These are phyloP conservation scores for Dothideomycetes sp. DNA, from an alignment of 2,329 filamentous ascomycete species.

Conservation along the genomic window DNA sequence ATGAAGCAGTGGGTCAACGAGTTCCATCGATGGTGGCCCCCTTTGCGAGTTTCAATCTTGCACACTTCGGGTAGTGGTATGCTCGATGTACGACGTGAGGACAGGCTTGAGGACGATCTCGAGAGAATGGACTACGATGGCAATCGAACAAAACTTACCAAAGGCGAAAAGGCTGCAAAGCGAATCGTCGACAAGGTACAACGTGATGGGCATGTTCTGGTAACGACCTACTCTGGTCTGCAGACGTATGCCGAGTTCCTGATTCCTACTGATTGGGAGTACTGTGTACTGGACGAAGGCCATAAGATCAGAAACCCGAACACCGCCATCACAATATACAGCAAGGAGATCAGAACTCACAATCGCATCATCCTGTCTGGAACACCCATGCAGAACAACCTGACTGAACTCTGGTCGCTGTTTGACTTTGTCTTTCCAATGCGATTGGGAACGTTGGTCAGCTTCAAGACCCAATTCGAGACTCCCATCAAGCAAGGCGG, in stretches of 20 bases:
- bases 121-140: constrained; percentile 40
- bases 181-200: constrained; percentile 75
- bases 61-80: constrained; percentile 96
- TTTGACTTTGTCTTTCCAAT: constrained; percentile 98
- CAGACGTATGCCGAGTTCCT: constrained; percentile 81
- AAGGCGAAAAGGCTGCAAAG: constrained; percentile 60
- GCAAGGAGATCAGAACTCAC: constrained; percentile 83
- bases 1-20: constrained; percentile 98
- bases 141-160: constrained; percentile 31
- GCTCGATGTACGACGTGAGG: constrained; percentile 62
- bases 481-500: constrained; percentile 88
- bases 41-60: constrained; percentile 87
- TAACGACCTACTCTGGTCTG: constrained; percentile 93
- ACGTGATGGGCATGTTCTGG: constrained; percentile 78
- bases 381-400: constrained; percentile 95
- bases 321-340: constrained; percentile 85
- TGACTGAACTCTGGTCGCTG: constrained; percentile 89
- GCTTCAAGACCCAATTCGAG: constrained; percentile 85
- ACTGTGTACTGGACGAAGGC: constrained; percentile 89
- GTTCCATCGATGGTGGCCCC: constrained; percentile 99
- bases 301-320: constrained; percentile 98
- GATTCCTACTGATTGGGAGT: constrained; percentile 79
- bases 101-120: constrained; percentile 53
- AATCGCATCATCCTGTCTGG: constrained; percentile 91
- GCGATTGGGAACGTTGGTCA: constrained; percentile 82